Conservation (phyloP, 2,329 filamentous ascomycete genomes). For the Aotearoamyces nothofagi region DNA sequence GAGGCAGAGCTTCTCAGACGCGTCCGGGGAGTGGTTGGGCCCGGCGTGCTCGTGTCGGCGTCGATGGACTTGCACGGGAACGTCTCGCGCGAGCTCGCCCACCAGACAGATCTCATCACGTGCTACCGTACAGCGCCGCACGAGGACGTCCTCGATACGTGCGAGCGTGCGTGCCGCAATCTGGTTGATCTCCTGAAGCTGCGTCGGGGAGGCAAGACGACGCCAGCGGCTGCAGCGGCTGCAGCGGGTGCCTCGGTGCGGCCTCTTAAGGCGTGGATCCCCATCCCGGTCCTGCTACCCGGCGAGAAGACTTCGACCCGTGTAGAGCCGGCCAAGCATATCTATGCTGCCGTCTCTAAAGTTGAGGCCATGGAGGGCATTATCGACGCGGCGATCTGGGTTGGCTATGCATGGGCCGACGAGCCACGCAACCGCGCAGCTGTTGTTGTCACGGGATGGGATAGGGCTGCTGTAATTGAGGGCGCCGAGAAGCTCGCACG, state of each 20-base stretch:
- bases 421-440: slow-evolving; percentile 34
- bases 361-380: slow-evolving; percentile 26
- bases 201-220: too few relatives aligned
- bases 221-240: too few relatives aligned
- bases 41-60: slow-evolving; percentile 30
- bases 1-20: slow-evolving; percentile 31
- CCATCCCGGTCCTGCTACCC: slow-evolving; percentile 33
- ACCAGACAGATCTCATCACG: too few relatives aligned
- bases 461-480: slow-evolving; percentile 20
- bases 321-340: slow-evolving; percentile 32
- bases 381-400: slow-evolving; percentile 37
- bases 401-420: slow-evolving; percentile 40
- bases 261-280: slow-evolving; percentile 35
- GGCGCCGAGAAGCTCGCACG: slow-evolving; percentile 29
- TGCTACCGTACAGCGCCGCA: too few relatives aligned
- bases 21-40: slow-evolving; percentile 28
- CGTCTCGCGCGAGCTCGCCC: slow-evolving; percentile 30
- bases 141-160: too few relatives aligned
- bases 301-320: slow-evolving; percentile 40
- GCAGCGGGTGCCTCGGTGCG: slow-evolving; percentile 34
- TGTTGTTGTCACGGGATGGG: slow-evolving; percentile 35
- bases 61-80: slow-evolving; percentile 42
- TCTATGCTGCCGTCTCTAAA: slow-evolving; percentile 30
- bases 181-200: too few relatives aligned
- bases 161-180: too few relatives aligned